Conservation (phyloP, 805 yeast genomes). For the Candida bentonensis region DNA sequence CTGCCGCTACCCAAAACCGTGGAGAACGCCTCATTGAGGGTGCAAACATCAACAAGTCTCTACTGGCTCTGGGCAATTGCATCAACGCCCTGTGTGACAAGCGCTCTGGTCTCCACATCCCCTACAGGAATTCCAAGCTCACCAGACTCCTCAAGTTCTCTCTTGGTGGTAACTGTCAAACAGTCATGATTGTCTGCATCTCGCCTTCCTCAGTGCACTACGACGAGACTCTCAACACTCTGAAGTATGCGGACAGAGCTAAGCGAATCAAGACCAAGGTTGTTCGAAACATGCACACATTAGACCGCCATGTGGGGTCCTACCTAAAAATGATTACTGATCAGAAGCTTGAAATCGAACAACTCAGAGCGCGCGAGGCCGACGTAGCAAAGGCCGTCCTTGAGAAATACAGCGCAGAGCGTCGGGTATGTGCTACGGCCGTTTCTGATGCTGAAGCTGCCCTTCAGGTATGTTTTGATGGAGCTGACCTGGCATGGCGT, state of each 20-base stretch:
- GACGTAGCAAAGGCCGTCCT: not conserved
- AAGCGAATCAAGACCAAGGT: conserved; percentile 78
- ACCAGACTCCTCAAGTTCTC: conserved; percentile 81
- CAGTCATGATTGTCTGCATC: conserved; percentile 91
- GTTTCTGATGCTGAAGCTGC: not conserved
- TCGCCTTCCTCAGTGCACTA: conserved; percentile 79
- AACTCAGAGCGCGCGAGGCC: not conserved
- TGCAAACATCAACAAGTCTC: conserved; percentile 80
- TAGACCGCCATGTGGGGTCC: conserved; percentile 74
- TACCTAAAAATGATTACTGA: conserved; percentile 74
- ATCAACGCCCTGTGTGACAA: conserved; percentile 81
- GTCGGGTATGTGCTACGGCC: not conserved
- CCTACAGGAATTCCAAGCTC: conserved; percentile 81
- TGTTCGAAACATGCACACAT: conserved; percentile 54
- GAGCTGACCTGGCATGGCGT: not conserved
- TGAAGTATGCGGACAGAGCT: conserved; percentile 84
- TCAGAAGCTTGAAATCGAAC: conserved; percentile 55
- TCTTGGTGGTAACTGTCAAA: conserved; percentile 85
- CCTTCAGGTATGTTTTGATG: not conserved
- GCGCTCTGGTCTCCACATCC: conserved; percentile 56
- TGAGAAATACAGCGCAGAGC: not conserved
- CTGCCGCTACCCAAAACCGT: conserved; percentile 73
- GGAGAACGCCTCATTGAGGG: conserved; percentile 80
- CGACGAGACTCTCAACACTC: conserved; percentile 84
- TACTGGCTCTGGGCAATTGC: conserved; percentile 84